Evolutionary conservation across 495 filamentous ascomycete species (phyloP), one percentile per base, ranked within the genome.

Genomic region (Podospora conica): DNA sequence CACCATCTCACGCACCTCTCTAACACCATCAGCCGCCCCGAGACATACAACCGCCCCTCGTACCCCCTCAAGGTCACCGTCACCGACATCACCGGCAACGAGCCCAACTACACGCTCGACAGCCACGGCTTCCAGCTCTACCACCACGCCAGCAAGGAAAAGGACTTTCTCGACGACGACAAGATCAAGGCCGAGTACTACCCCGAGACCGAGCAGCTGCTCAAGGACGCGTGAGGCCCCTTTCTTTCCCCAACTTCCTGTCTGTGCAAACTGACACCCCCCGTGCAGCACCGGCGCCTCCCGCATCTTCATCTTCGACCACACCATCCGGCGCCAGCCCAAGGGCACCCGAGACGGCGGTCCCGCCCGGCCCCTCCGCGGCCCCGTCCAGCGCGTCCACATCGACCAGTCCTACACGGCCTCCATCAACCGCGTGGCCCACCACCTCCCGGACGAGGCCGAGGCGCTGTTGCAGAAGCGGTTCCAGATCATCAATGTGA

Each of bases 401-500:
- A 87, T 92, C 72, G 89, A 92, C 70, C 89, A 91, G 70, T 86
- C 86, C 40, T 90, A 90, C 79, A 15, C 64, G 1, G 88, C 87
- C 1, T 78, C 85, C 2, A 73, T 81, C 0, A 78, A 79, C 28
- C 82, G 87, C 15, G 87, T 91, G 29, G 61, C 76, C 23, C 77
- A 85, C 75, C 87, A 90, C 65, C 81, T 91, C 1, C 87, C 84
- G 0, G 84, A 83, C 10, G 86, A 90, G 31, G 88, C 88, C 0
- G 79, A 82, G 2, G 74, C 80, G 71, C 81, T 92, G 0, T 74
- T 89, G 8, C 81, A 86, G 68, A 84, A 84, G 23, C 83, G 89
- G 9, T 88, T 86, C 70, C 88, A 91, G 72, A 89, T 91, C 73
- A 90, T 92, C 78, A 92, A 92, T 68, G 88, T 73, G 1, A 1